These are phyloP conservation scores for Gorgonomyces haynaldii DNA, from an alignment of 192 early-diverging fungal genomes.

Conservation along the genomic window DNA sequence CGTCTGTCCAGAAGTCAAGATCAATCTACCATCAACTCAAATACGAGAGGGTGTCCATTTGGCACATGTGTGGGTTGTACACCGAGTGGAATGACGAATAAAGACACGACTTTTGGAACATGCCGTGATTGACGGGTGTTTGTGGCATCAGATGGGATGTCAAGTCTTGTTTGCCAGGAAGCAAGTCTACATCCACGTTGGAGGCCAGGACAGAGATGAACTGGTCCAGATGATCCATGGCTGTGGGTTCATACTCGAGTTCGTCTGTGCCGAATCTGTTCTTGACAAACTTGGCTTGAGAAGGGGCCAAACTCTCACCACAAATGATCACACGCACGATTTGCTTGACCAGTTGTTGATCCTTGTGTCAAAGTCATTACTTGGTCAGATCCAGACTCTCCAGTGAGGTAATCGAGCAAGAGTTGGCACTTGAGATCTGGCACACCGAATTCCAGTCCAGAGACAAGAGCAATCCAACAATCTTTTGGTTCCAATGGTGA, in stretches of 20 bases:
- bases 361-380: not conserved
- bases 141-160: conserved; percentile 72
- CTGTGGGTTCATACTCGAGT: not conserved
- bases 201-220: conserved; percentile 54
- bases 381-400: not conserved
- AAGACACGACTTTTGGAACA: conserved; percentile 52
- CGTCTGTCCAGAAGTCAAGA: conserved; percentile 67
- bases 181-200: conserved; percentile 55
- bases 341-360: not conserved
- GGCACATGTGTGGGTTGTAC: conserved; percentile 71
- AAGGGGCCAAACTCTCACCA: not conserved
- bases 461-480: not conserved
- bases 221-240: conserved; percentile 43
- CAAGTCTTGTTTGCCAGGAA: conserved; percentile 76
- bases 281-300: not conserved
- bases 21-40: not conserved
- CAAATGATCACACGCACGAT: not conserved
- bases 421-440: not conserved
- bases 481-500: not conserved
- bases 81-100: conserved; percentile 54
- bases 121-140: conserved; percentile 60
- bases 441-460: not conserved
- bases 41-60: conserved; percentile 56
- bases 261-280: not conserved
- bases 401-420: not conserved